These are phyloP conservation scores for Salix brachista DNA, from an alignment of 345 rosid genomes.

Conservation along the genomic window DNA sequence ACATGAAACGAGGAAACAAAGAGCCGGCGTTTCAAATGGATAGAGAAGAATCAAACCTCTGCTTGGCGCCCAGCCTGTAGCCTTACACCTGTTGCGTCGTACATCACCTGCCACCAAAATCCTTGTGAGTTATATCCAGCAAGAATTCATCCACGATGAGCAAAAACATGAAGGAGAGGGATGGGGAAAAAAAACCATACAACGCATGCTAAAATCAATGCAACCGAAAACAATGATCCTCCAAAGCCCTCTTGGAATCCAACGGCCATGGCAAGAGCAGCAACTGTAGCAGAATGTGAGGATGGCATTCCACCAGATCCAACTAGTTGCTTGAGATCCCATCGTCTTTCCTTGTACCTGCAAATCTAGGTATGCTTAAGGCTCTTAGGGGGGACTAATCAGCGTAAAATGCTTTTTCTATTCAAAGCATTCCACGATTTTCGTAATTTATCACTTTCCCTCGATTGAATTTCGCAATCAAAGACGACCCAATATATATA, in stretches of 20 bases:
- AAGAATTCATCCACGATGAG: not conserved
- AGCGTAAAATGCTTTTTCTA: not conserved
- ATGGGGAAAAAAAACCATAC: constrained; percentile 39
- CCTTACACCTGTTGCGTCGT: constrained; percentile 86
- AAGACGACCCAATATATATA: too few relatives aligned
- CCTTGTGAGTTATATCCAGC: not conserved
- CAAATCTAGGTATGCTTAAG: constrained; percentile 39
- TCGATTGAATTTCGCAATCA: too few relatives aligned
- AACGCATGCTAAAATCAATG: constrained; percentile 61
- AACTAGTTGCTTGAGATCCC: constrained; percentile 66
- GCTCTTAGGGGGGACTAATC: constrained; percentile 29
- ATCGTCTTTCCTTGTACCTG: constrained; percentile 69
- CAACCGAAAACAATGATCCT: constrained; percentile 54
- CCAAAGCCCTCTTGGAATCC: constrained; percentile 77
- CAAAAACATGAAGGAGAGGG: not conserved
- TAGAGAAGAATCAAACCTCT: constrained; percentile 46
- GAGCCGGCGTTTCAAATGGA: constrained; percentile 1
- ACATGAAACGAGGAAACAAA: constrained; percentile 1
- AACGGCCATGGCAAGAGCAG: constrained; percentile 61
- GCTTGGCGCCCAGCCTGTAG: constrained; percentile 94
- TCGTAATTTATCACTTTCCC: too few relatives aligned
- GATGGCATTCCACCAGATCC: constrained; percentile 99
- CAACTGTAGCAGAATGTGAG: constrained; percentile 81
- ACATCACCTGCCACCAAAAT: constrained; percentile 61
- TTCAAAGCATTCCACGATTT: too few relatives aligned